Base-by-base conservation (phyloP, 1,284 basidiomycete genomes). In the Rhodotorula sp. region DNA sequence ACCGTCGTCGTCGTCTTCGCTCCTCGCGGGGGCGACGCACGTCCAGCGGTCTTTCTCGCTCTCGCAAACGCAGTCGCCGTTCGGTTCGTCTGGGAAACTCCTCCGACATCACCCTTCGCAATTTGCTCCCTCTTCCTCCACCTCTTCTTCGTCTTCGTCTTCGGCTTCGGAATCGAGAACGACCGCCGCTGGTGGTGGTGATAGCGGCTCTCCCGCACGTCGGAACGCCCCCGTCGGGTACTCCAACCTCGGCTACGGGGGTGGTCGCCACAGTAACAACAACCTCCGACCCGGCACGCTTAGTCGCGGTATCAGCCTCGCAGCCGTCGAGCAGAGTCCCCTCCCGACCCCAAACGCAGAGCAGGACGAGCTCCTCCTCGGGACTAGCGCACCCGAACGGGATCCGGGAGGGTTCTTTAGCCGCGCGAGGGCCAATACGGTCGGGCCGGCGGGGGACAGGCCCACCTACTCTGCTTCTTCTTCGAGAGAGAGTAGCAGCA, bases 301-400 rank as follows among this genome's bases (percentile, higher is more conserved):
- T 10, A 56, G 26, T 28, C 43, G 62, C 23, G 62, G 43, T 5
- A 15, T 48, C 43, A 63, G 52, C 10, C 45, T 63, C 31, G 54
- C 62, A 2, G 26, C 50, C 8, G 18, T 55, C 38, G 52, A 62
- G 45, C 43, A 43, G 38, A 62, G 62, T 26, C 62, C 67, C 1
- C 28, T 60, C 38, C 68, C 62, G n/a, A 50, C 49, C 48, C 59
- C 70, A 7, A 34, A 38, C 6, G 60, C 10, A 21, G 59, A 18
- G 23, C 15, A 8, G 26, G 54, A 23, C 14, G 31, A 47, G 31
- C 28, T 28, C 28, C 28, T 28, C 28, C 28, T 28, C 34, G 50
- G 56, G 14, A 48, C 56, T 47, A 48, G 62, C 28, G 65, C 58
- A 31, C 59, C 50, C 2, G 59, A 43, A 23, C 38, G 26, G 28